Percentiles rank a stretch among this genome's conserved stretches.
These are phyloP conservation scores for Saccharomycopsis capsularis DNA, from an alignment of 805 yeast genomes.

Conservation along the genomic window DNA sequence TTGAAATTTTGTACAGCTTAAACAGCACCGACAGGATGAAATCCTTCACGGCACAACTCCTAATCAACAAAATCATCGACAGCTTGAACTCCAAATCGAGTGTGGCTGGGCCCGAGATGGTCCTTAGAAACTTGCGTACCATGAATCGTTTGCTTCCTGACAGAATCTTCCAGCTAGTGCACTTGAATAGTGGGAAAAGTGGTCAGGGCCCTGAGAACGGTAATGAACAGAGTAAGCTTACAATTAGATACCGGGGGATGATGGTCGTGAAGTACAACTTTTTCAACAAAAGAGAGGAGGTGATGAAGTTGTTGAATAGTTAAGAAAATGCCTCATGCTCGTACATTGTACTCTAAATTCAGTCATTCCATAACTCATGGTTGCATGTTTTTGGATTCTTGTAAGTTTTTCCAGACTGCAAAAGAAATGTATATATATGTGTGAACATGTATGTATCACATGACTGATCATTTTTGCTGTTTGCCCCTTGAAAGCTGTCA, in stretches of 20 bases:
- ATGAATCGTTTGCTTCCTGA: not conserved
- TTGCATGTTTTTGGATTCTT: no score
- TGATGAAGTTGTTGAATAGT: not conserved
- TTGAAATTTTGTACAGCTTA: constrained; percentile 15
- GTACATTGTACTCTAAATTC: no score
- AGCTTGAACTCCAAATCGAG: constrained; percentile 2
- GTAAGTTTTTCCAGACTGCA: no score
- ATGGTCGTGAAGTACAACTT: constrained; percentile 12
- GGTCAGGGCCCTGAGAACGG: not conserved
- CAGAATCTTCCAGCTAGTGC: not conserved
- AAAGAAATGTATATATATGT: no score
- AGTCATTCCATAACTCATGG: no score
- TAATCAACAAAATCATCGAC: constrained; percentile 10
- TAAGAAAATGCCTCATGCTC: no score
- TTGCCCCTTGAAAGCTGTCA: no score
- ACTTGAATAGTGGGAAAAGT: not conserved
- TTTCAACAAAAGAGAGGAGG: constrained; percentile 9
- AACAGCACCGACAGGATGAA: not conserved
- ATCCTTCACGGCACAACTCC: constrained; percentile 2
- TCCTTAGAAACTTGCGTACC: not conserved
- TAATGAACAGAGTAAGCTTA: not conserved
- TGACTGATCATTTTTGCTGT: no score
- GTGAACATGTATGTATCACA: no score
- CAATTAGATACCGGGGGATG: not conserved
- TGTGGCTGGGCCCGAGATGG: not conserved